Percentiles rank a stretch among this genome's conserved stretches.
Evolutionary conservation across 164 flowering plant genomes (phyloP).

Genomic region (Chimonanthus praecox): DNA sequence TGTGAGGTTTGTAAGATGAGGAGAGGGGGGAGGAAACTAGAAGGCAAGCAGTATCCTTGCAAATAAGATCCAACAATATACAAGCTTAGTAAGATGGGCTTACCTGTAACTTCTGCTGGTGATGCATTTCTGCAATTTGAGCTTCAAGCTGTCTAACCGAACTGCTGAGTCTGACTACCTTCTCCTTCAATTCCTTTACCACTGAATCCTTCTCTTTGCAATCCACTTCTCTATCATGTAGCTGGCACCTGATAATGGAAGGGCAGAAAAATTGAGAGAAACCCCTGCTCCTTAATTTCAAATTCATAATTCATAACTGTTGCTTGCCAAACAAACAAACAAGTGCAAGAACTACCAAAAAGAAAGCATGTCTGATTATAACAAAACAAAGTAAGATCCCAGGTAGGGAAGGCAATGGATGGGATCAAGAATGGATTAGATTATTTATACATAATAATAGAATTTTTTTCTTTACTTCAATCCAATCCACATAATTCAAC

Average conservation of each 20-base stretch:
- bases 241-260: constrained; percentile 48
- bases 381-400: background rate
- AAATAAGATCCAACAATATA: background rate
- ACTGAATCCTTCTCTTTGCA: constrained; percentile 73
- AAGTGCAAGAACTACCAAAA: background rate
- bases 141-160: constrained; percentile 52
- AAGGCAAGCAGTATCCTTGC: background rate
- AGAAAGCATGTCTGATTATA: background rate
- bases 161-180: constrained; percentile 50
- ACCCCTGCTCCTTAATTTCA: background rate
- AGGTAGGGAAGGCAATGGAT: too few relatives aligned
- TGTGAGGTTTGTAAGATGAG: background rate
- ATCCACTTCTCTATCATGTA: constrained; percentile 71
- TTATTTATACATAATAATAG: too few relatives aligned
- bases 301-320: background rate
- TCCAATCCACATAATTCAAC: too few relatives aligned
- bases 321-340: background rate
- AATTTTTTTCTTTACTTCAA: too few relatives aligned
- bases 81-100: constrained; percentile 4
- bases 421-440: too few relatives aligned
- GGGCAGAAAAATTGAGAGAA: background rate
- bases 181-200: constrained; percentile 70
- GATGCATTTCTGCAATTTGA: constrained; percentile 41
- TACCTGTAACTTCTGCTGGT: constrained; percentile 48
- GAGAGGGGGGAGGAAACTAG: background rate